Conservation (phyloP, 1,284 basidiomycete species). For the Phaffia rhodozyma region DNA sequence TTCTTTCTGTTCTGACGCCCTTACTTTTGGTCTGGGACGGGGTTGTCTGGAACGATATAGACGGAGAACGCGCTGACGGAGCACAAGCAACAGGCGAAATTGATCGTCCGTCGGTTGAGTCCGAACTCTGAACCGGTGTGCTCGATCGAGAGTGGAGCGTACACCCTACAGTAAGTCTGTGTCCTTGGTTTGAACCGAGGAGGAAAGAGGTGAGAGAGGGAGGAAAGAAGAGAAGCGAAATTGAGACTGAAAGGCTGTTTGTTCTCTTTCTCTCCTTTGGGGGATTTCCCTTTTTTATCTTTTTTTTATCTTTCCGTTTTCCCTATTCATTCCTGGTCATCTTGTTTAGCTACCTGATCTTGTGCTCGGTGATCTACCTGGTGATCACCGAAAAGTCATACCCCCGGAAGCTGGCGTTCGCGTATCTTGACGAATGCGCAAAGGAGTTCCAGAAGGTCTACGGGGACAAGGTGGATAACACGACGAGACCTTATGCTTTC, state of each 20-base stretch:
- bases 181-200: neutral
- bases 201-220: neutral
- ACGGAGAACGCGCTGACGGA: slow-evolving; percentile 86
- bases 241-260: too few relatives aligned
- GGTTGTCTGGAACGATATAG: too few relatives aligned
- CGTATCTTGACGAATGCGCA: slow-evolving; percentile 90
- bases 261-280: too few relatives aligned
- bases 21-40: too few relatives aligned
- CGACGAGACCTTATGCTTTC: slow-evolving; percentile 85
- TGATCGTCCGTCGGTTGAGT: slow-evolving; percentile 86
- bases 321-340: neutral
- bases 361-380: slow-evolving; percentile 85
- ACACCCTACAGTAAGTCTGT: slow-evolving; percentile 71
- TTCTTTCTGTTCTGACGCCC: too few relatives aligned
- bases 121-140: slow-evolving; percentile 88
- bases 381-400: slow-evolving; percentile 95
- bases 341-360: slow-evolving; percentile 71
- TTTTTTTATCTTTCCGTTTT: neutral
- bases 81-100: slow-evolving; percentile 96
- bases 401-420: slow-evolving; percentile 93
- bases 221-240: too few relatives aligned
- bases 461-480: slow-evolving; percentile 73
- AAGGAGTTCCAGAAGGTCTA: slow-evolving; percentile 91
- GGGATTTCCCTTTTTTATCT: neutral
- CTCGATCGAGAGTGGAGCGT: slow-evolving; percentile 90